These are phyloP conservation scores for Colletotrichum liriopes DNA, from an alignment of 2,329 filamentous ascomycete genomes.

Conservation along the genomic window DNA sequence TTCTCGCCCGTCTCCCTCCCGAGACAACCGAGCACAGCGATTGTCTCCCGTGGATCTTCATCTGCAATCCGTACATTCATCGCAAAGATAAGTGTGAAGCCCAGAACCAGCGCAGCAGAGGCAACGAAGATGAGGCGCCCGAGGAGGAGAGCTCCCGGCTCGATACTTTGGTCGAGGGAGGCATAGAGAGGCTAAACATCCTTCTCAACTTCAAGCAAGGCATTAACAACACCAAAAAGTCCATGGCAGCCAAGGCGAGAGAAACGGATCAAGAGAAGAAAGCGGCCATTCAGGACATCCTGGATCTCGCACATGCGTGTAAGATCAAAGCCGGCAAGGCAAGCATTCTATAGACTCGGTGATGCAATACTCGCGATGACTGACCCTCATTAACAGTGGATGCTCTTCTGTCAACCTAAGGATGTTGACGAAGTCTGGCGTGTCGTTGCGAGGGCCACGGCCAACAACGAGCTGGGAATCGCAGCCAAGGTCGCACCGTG, in stretches of 20 bases:
- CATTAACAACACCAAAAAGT: slow-evolving; percentile 57
- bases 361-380: background rate
- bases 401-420: slow-evolving; percentile 74
- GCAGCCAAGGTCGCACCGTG: slow-evolving; percentile 80
- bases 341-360: slow-evolving; percentile 36
- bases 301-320: slow-evolving; percentile 71
- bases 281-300: slow-evolving; percentile 68
- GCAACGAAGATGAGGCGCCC: slow-evolving; percentile 66
- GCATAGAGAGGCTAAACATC: slow-evolving; percentile 64
- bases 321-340: slow-evolving; percentile 79
- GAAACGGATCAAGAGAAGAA: slow-evolving; percentile 67
- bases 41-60: slow-evolving; percentile 79
- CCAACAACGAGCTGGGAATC: slow-evolving; percentile 78
- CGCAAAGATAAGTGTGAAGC: slow-evolving; percentile 53
- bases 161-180: slow-evolving; percentile 66
- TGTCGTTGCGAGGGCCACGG: slow-evolving; percentile 76
- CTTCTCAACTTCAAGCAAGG: slow-evolving; percentile 64
- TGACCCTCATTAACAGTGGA: slow-evolving; percentile 69
- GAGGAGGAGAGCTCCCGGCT: slow-evolving; percentile 63
- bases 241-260: slow-evolving; percentile 56
- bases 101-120: slow-evolving; percentile 56
- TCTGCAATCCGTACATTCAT: slow-evolving; percentile 74
- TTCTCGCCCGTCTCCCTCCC: slow-evolving; percentile 79
- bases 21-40: slow-evolving; percentile 67
- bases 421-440: slow-evolving; percentile 77